Evolutionary conservation across 148 eudicot genomes (phyloP), one percentile per base, ranked within the genome.

Genomic region (Oxyria digyna): DNA sequence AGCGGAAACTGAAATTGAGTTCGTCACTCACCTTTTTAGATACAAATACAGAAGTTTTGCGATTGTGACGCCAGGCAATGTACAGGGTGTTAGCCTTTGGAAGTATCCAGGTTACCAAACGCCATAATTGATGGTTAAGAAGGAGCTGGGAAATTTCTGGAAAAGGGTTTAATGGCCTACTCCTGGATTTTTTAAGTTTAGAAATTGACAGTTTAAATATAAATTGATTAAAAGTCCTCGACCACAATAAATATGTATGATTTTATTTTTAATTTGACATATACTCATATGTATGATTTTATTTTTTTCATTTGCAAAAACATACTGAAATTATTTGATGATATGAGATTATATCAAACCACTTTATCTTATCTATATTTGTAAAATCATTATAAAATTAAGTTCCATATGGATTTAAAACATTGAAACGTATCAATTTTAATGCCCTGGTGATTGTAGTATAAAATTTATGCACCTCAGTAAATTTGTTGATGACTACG

Each of bases 61-160:
- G 65, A 27, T 27, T 59, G 37, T 59, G 65, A 59, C 6, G 65
- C 17, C 65, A 59, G 65, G 65, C 20, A 59, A 59, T 3, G 38
- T 17, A 59, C 65, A 59, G 65, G 65, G 38, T 59, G 65, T 27
- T 59, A 27, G 65, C 8, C 10, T 31, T 59, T 59, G 65, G 65
- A 59, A 15, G 65, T 29, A 59, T 59, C 65, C 38, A 38, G 18
- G 18, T 12, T 29, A 59, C 65, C 65, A 59, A 59, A 59, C 65
- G 65, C 65, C 65, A 59, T 59, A 14, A 59, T 59, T 59, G 38
- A 59, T 59, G 27, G 65, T 31, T 29, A 11, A 10, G 65, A 59
- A 59, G 38, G 38, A 27, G 65, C 65, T 6, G 8, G 65, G 65
- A 59, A 59, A 31, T 29, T 59, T 29, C 65, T 29, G 65, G 18